A percentile compares a stretch with the other conserved stretches of the same genome.
Evolutionary conservation across 106 monocot genomes (phyloP).

Genomic region (Chionographis japonica): DNA sequence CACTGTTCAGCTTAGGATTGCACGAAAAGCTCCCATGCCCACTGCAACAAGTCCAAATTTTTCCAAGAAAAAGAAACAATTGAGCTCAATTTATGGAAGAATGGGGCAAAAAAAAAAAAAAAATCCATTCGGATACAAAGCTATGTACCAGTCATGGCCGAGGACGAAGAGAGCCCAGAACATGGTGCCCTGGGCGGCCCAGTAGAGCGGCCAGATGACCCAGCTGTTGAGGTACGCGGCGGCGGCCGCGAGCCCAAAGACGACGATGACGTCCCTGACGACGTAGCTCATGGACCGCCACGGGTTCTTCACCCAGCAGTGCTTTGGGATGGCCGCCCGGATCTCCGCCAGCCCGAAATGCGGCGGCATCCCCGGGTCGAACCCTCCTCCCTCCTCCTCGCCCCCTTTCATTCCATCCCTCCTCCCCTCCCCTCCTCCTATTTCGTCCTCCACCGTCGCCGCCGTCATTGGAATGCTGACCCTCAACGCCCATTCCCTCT

Average conservation of each 20-base stretch:
- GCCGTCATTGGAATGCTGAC: slow-evolving; percentile 14
- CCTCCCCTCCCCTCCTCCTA: background rate
- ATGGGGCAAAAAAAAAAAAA: background rate
- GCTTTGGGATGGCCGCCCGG: slow-evolving; percentile 75
- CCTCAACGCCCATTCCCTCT: slow-evolving; percentile 36
- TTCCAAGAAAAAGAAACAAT: background rate
- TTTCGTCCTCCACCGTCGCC: slow-evolving; percentile 12
- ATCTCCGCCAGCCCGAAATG: slow-evolving; percentile 75
- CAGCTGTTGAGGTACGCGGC: slow-evolving; percentile 65
- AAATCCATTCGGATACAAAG: background rate
- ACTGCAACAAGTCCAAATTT: slow-evolving; percentile 29
- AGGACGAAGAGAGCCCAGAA: slow-evolving; percentile 98
- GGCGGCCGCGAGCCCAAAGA: slow-evolving; percentile 60
- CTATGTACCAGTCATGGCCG: slow-evolving; percentile 84
- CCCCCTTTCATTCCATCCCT: background rate
- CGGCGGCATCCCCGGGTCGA: slow-evolving; percentile 66
- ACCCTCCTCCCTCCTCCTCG: slow-evolving; percentile 12
- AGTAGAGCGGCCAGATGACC: slow-evolving; percentile 85
- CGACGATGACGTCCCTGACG: slow-evolving; percentile 58
- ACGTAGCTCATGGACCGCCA: slow-evolving; percentile 87
- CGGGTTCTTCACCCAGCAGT: slow-evolving; percentile 80
- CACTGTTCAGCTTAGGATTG: slow-evolving; percentile 66
- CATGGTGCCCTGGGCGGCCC: slow-evolving; percentile 96
- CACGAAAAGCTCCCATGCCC: slow-evolving; percentile 93
- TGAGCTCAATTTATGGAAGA: background rate